Evolutionary conservation across 495 filamentous ascomycete genomes (phyloP).

Genomic region (Podospora comata): DNA sequence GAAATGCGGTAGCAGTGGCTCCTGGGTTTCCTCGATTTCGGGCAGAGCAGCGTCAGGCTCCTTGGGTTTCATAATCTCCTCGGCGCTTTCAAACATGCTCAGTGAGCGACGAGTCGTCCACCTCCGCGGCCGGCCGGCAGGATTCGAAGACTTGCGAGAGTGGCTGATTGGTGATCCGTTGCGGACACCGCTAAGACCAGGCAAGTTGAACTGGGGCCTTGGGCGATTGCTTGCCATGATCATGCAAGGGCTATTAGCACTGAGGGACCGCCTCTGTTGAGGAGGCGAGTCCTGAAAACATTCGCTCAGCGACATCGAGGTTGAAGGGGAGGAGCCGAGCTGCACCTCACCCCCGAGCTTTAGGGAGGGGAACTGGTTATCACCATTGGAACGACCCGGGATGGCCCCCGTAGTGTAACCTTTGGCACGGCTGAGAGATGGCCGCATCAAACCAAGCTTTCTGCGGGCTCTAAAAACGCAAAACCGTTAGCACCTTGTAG

Average conservation of each 20-base stretch:
- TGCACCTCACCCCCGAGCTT: conserved; percentile 64
- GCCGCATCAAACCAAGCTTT: conserved; percentile 57
- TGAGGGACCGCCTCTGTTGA: conserved; percentile 59
- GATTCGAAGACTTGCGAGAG: conserved; percentile 63
- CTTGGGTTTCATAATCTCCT: conserved; percentile 73
- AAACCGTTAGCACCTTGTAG: conserved; percentile 20
- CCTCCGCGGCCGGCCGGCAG: conserved; percentile 75
- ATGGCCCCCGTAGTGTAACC: conserved; percentile 53
- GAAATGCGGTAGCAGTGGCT: conserved; percentile 78
- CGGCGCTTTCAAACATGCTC: conserved; percentile 95
- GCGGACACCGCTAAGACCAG: conserved; percentile 46
- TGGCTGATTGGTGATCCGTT: conserved; percentile 73
- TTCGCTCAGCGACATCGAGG: conserved; percentile 66
- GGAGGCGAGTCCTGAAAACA: conserved; percentile 78
- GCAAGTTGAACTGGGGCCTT: conserved; percentile 54
- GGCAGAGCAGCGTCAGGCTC: conserved; percentile 64
- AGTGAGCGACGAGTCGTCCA: conserved; percentile 77
- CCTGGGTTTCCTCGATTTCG: conserved; percentile 66
- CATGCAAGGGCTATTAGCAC: conserved; percentile 53
- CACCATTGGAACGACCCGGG: conserved; percentile 45
- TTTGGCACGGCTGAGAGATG: conserved; percentile 60
- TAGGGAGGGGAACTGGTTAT: conserved; percentile 68
- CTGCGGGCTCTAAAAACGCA: conserved; percentile 46
- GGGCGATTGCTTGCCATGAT: conserved; percentile 53
- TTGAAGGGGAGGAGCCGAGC: conserved; percentile 37